Evolutionary conservation across 2,329 filamentous ascomycete species (phyloP), one percentile per base, ranked within the genome.

Genomic region (Zasmidium angulare): DNA sequence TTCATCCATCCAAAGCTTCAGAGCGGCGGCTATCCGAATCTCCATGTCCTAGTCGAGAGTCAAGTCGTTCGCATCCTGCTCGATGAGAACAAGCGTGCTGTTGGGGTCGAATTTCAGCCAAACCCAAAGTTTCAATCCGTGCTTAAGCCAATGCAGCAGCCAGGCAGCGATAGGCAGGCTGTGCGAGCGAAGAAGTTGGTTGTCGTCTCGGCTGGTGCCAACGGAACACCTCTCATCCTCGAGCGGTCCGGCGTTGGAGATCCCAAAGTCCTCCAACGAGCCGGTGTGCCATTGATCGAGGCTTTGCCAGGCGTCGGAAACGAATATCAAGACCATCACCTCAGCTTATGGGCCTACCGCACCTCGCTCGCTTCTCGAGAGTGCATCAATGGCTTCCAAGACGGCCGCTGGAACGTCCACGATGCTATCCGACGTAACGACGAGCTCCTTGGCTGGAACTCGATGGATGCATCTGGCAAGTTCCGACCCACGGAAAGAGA

Each of bases 181-280:
- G 71, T 86, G 23, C 77, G 72, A 50, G 84, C 85, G 6, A 86
- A 82, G 70, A 73, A 85, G 17, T 84, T 88, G 11, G 79, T 89
- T n/a, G n/a, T n/a, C n/a, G n/a, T n/a, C n/a, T n/a, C n/a, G n/a
- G n/a, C n/a, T n/a, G n/a, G n/a, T n/a, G n/a, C n/a, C n/a, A n/a
- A n/a, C n/a, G n/a, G n/a, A n/a, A n/a, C n/a, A n/a, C n/a, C n/a
- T 40, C 69, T 89, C 11, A 2, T 81, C 81, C 2, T 83, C 17
- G 85, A 89, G 63, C 75, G 87, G 1, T 87, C 85, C 0, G 86
- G 86, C 0, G 77, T 89, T 22, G 86, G 86, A 1, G 49, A 51
- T 54, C 60, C 53, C 21, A 53, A 60, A 17, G 29, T 66, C 1
- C 56, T 66, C 10, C 20, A 54, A 14, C 57, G 52, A 17, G 60